Percentiles rank a stretch among this genome's conserved stretches.
Evolutionary conservation across 768 basidiomycete genomes (phyloP).

Genomic region (Boletus rubropictus): DNA sequence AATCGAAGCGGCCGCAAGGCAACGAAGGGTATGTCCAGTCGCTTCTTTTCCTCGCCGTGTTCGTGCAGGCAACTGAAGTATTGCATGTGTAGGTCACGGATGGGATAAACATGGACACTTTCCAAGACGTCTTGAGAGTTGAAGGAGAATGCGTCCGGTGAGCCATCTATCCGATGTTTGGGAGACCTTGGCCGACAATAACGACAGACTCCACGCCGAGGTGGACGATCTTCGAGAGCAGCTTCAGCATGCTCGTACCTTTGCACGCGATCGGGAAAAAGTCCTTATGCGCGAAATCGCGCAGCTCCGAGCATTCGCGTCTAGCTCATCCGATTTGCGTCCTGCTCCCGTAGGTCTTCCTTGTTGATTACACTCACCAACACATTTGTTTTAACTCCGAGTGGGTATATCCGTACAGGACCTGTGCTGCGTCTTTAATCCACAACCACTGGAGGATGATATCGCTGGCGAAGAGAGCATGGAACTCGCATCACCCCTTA

Average conservation of each 20-base stretch:
- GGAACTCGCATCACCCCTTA: conserved; percentile 49
- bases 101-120: conserved; percentile 12
- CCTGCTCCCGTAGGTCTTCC: conserved; percentile 4
- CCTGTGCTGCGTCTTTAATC: conserved; percentile 2
- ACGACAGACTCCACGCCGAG: conserved; percentile 30
- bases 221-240: conserved; percentile 27
- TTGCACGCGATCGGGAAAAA: conserved; percentile 30
- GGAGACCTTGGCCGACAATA: neutral
- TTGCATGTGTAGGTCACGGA: conserved; percentile 12
- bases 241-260: conserved; percentile 21
- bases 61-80: neutral
- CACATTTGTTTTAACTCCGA: neutral
- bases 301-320: conserved; percentile 6
- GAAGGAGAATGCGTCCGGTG: conserved; percentile 36
- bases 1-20: conserved; percentile 18
- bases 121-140: conserved; percentile 24
- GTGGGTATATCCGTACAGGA: conserved; percentile 2
- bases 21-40: conserved; percentile 19
- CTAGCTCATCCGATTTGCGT: neutral
- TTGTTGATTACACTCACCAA: neutral
- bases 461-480: conserved; percentile 41
- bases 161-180: neutral
- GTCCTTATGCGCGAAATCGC: conserved; percentile 31
- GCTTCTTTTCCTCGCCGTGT: neutral
- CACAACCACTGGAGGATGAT: conserved; percentile 28